phyloP scores from a whole-genome alignment of 192 early-diverging fungal species.

The Chytriomyces confervae region DNA sequence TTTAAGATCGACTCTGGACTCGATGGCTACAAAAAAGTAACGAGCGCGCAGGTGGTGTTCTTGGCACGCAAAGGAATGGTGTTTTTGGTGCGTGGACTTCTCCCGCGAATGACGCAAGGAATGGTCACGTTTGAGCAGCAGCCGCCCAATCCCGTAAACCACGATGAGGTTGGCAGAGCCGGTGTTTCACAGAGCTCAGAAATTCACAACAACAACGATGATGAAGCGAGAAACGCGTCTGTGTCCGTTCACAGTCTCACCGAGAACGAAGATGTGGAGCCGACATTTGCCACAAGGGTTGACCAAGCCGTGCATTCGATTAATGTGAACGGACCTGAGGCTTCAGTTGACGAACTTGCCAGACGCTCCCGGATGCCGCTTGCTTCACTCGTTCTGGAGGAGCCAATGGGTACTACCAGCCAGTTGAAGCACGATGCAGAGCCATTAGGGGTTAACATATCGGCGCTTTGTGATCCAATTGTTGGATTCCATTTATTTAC shows the following conservation, averaged over 20 bases:
- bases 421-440: neutral
- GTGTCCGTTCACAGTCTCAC: neutral
- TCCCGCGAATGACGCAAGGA: neutral
- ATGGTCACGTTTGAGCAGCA: neutral
- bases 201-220: too few species aligned
- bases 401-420: neutral
- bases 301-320: constrained; percentile 16
- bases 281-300: constrained; percentile 8
- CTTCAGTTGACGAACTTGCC: neutral
- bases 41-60: constrained; percentile 19
- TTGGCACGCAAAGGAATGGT: constrained; percentile 16
- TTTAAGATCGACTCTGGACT: constrained; percentile 20
- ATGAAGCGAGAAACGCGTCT: neutral
- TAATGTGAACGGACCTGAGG: neutral
- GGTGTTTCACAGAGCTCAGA: too few species aligned
- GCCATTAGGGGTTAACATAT: neutral
- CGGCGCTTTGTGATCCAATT: constrained; percentile 14
- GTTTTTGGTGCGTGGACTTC: constrained; percentile 1
- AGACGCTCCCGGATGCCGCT: constrained; percentile 11
- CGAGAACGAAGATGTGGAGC: neutral
- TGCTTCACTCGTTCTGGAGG: neutral
- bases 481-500: constrained; percentile 29
- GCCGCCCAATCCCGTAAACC: neutral
- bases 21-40: neutral
- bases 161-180: too few species aligned